Evolutionary conservation across 441 rosid species (phyloP).

Genomic region (Raphanus hybrid): DNA sequence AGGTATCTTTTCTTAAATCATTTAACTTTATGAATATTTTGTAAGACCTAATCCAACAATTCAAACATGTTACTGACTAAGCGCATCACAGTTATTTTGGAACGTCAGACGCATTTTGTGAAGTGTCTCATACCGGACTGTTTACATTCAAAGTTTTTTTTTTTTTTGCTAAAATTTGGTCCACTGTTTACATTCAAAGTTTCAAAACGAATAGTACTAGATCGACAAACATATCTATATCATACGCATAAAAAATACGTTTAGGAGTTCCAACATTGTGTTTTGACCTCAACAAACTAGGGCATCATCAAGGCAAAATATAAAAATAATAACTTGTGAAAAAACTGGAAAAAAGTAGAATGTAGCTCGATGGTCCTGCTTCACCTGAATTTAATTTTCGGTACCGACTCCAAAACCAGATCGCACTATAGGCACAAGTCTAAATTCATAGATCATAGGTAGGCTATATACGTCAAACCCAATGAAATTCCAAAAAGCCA

Average conservation of each 20-base stretch:
- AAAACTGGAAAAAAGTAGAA: conserved; percentile 28
- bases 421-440: conserved; percentile 60
- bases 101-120: conserved; percentile 2
- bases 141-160: background rate
- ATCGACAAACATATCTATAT: background rate
- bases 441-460: conserved; percentile 70
- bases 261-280: background rate
- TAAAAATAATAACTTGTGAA: conserved; percentile 11
- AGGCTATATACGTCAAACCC: conserved; percentile 49
- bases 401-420: conserved; percentile 40
- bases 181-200: no score
- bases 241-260: conserved; percentile 1
- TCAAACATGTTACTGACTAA: background rate
- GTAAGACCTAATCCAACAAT: background rate
- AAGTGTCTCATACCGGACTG: background rate
- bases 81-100: background rate
- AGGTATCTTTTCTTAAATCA: background rate
- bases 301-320: background rate
- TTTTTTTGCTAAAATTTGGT: no score
- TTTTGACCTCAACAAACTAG: conserved; percentile 6
- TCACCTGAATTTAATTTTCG: conserved; percentile 38
- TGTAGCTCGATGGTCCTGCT: conserved; percentile 36
- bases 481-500: conserved; percentile 67
- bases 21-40: background rate
- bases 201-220: background rate